Percentiles rank a stretch among this genome's conserved stretches.
Evolutionary conservation across 1,139 yeast genomes (phyloP).

Genomic region (Protomyces macrosporus): DNA sequence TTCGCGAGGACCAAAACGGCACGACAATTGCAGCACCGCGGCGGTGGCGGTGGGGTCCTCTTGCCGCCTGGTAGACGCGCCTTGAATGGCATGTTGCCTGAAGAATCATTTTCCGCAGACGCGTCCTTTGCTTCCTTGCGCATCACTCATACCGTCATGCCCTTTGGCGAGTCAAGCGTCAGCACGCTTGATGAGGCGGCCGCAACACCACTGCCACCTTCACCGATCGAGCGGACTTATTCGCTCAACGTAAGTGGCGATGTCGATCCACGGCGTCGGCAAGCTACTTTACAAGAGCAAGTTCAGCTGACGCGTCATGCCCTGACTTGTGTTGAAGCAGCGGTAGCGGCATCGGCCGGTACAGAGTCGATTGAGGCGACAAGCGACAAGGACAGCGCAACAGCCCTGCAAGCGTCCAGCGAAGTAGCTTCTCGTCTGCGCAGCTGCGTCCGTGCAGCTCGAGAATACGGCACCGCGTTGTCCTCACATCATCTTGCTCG

Average conservation of each 20-base stretch:
- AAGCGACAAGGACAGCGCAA: not conserved
- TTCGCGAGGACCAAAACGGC: conserved; percentile 7
- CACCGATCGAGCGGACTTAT: not conserved
- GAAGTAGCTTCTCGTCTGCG: not conserved
- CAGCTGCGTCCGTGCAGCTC: conserved; percentile 4
- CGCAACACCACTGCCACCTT: conserved; percentile 12
- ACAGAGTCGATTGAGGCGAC: too few relatives aligned
- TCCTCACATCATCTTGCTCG: not conserved
- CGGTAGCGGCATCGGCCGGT: too few relatives aligned
- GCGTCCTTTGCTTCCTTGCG: too few relatives aligned
- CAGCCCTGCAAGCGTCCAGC: not conserved
- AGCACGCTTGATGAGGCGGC: conserved; percentile 1
- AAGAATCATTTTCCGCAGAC: not conserved
- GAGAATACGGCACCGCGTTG: conserved; percentile 6
- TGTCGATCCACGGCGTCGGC: conserved; percentile 1
- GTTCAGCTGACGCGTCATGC: not conserved
- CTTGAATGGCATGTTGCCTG: not conserved
- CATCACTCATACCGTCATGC: too few relatives aligned
- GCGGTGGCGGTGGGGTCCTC: not conserved
- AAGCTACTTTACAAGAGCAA: not conserved
- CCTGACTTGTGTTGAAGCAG: not conserved
- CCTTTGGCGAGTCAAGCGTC: not conserved
- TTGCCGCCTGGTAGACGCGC: not conserved
- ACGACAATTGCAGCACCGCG: not conserved
- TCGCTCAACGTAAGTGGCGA: conserved; percentile 8